Percentiles rank a stretch among this genome's conserved stretches.
Evolutionary conservation across 1,284 basidiomycete genomes (phyloP).

Genomic region (Marasmius fiardii): DNA sequence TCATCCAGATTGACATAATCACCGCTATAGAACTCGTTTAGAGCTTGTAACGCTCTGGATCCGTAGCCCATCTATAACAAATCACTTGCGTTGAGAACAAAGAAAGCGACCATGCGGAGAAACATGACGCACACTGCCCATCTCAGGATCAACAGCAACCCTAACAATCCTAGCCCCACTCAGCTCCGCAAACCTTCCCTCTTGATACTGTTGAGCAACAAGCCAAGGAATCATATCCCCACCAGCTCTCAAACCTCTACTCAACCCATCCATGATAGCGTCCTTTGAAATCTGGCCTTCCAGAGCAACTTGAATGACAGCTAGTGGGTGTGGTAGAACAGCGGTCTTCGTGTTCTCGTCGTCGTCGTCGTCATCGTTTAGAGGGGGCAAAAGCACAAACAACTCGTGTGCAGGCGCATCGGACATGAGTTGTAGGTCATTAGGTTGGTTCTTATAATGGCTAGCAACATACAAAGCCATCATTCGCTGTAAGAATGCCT

Average conservation of each 20-base stretch:
- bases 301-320: conserved; percentile 92
- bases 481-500: conserved; percentile 96
- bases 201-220: conserved; percentile 95
- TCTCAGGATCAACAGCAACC: conserved; percentile 97
- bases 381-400: conserved; percentile 92
- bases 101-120: no score
- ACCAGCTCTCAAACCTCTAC: conserved; percentile 77
- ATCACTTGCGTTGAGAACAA: conserved; percentile 5
- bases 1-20: conserved; percentile 92
- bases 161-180: conserved; percentile 92
- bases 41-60: conserved; percentile 81
- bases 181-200: conserved; percentile 89
- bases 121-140: conserved; percentile 62
- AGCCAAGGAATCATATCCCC: conserved; percentile 99
- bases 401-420: conserved; percentile 97
- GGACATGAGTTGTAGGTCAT: conserved; percentile 94
- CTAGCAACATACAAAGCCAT: conserved; percentile 97
- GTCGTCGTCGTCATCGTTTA: conserved; percentile 82
- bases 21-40: conserved; percentile 91
- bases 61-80: conserved; percentile 93
- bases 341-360: conserved; percentile 1
- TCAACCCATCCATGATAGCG: conserved; percentile 84
- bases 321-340: conserved; percentile 84
- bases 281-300: conserved; percentile 93
- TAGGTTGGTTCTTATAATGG: conserved; percentile 99